Base-by-base conservation (phyloP, 2,329 filamentous ascomycete species). In the Colletotrichum sp. region DNA sequence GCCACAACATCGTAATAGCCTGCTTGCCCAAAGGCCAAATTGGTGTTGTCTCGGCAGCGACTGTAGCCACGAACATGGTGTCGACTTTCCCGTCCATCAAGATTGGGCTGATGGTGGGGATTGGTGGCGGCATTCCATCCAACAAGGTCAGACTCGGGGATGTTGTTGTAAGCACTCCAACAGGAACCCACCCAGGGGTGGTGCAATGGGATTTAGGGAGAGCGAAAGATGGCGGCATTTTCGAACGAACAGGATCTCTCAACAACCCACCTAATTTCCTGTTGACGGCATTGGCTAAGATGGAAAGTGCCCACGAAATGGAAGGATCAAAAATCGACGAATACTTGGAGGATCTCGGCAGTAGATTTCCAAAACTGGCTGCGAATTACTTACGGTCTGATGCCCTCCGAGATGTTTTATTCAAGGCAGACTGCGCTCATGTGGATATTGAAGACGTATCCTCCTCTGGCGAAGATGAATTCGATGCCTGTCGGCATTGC, bases 1-100 rank as follows among this genome's bases (percentile, higher is more conserved):
- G 69, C 0, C 81, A 84, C 39, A 81, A 82, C 4, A 44, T 83
- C 0, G 80, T 82, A 1, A 82, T 83, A 1, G 78, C 79, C 3
- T 80, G 77, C 2, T 74, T 83, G 2, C 70, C 79, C 1, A 77
- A 75, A 2, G 80, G 80, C 1, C 59, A 71, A 0, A 77, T 75
- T 9, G 80, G 81, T 1, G 79, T 48, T 0, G 65, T 30, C 1
- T 75, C 77, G 0, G 78, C 81, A 2, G 71, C 79, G 0, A 78
- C 26, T 0, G 34, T 69, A 1, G 57, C 26, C 0, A 7, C 55
- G 7, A 39, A 26, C 6, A 30, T 69, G 67, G 9, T 44, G 2
- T 22, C n/a, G 1, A 57, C 65, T 3, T 68, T 59, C 9, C 48
- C 48, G 1, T 6, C 18, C 10, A n/a, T 68, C n/a, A 57, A n/a